Conservation (phyloP, 169 alveolate species). For the Plasmodium vivax region DNA sequence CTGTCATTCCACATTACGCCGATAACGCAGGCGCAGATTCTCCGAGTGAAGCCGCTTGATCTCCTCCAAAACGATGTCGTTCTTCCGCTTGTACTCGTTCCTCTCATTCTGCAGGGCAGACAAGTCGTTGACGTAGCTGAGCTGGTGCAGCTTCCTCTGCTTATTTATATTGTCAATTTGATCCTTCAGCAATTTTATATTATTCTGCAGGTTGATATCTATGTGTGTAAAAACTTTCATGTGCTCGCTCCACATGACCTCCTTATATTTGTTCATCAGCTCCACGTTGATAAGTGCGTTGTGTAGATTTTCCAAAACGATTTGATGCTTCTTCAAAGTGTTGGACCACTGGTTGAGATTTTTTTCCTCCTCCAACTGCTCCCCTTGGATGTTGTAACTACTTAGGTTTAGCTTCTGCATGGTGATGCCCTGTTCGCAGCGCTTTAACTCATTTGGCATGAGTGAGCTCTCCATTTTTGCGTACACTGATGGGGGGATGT, state of each 20-base stretch:
- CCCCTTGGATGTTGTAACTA: conserved; percentile 17
- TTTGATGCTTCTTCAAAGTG: conserved; percentile 18
- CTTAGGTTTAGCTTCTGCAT: conserved; percentile 19
- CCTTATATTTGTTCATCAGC: conserved; percentile 48
- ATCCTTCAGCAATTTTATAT: conserved; percentile 26
- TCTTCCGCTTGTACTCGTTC: conserved; percentile 22
- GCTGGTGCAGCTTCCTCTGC: conserved; percentile 43
- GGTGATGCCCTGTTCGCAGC: conserved; percentile 23
- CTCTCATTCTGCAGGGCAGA: conserved; percentile 43
- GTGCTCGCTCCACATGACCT: conserved; percentile 63
- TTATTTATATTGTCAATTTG: conserved; percentile 51
- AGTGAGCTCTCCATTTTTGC: conserved; percentile 12
- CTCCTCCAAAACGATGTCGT: conserved; percentile 15
- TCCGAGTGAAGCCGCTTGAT: conserved; percentile 25
- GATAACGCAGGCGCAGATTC: conserved; percentile 32
- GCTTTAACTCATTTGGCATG: conserved; percentile 29
- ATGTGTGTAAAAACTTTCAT: conserved; percentile 30
- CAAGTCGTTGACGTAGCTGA: conserved; percentile 36
- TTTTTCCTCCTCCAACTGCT: background rate
- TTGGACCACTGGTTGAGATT: conserved; percentile 3
- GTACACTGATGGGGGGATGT: background rate
- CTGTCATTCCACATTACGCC: background rate
- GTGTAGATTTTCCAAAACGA: conserved; percentile 50
- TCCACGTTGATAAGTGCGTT: conserved; percentile 56
- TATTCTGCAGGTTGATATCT: conserved; percentile 41